phyloP scores from a whole-genome alignment of 2,329 filamentous ascomycete species.

The Curvularia eragrostidis region DNA sequence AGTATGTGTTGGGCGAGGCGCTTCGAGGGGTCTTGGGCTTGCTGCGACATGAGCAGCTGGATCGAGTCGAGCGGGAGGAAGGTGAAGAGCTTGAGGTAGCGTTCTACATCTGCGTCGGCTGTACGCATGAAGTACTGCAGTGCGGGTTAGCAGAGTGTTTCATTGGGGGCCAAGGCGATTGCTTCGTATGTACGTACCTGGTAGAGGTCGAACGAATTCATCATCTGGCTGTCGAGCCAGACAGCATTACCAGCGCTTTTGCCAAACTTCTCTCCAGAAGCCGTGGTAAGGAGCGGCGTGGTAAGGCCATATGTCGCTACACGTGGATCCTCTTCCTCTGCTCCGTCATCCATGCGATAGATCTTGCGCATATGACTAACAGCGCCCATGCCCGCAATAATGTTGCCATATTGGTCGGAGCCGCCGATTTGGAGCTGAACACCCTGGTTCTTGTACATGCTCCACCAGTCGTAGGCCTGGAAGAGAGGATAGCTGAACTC shows the following conservation, averaged over 20 bases:
- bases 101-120: conserved; percentile 80
- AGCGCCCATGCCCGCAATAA: conserved; percentile 85
- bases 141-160: background rate
- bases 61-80: conserved; percentile 81
- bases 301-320: conserved; percentile 79
- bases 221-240: conserved; percentile 86
- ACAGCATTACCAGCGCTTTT: conserved; percentile 94
- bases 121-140: conserved; percentile 81
- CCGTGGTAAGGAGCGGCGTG: conserved; percentile 85
- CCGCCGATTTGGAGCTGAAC: conserved; percentile 91
- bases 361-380: conserved; percentile 73
- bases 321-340: conserved; percentile 45
- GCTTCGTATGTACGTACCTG: conserved; percentile 55
- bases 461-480: conserved; percentile 97
- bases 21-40: conserved; percentile 70
- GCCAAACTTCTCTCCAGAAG: conserved; percentile 87
- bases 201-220: conserved; percentile 84
- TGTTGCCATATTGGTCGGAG: conserved; percentile 96
- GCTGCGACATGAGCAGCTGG: conserved; percentile 68
- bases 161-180: background rate
- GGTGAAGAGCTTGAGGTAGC: conserved; percentile 86
- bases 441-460: conserved; percentile 72
- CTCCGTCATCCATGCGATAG: conserved; percentile 17
- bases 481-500: conserved; percentile 94
- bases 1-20: conserved; percentile 83